Conservation (phyloP, 768 basidiomycete species). For the Lyophyllum semitale region DNA sequence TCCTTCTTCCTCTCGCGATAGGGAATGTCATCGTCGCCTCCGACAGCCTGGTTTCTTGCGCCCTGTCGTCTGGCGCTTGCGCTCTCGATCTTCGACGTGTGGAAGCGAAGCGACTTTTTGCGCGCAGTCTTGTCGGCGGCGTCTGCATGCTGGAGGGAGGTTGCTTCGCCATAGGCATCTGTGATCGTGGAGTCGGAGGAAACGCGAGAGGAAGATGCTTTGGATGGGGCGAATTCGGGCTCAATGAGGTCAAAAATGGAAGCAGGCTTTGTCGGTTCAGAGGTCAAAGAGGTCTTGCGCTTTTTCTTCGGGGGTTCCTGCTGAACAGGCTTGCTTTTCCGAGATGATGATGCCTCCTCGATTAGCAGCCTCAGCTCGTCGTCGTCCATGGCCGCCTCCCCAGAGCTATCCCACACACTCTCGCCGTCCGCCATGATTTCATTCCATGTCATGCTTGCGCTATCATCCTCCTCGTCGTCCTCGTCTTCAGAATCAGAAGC, state of each 20-base stretch:
- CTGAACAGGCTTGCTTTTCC: constrained; percentile 22
- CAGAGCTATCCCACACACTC: constrained; percentile 43
- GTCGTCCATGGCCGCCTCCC: constrained; percentile 32
- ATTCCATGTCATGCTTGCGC: constrained; percentile 31
- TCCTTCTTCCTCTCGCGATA: constrained; percentile 76
- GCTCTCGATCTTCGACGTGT: constrained; percentile 88
- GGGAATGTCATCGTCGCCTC: constrained; percentile 96
- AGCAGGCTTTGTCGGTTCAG: constrained; percentile 23
- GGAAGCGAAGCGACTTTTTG: constrained; percentile 86
- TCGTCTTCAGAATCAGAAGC: constrained; percentile 44
- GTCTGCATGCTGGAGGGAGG: constrained; percentile 68
- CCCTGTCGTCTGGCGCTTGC: constrained; percentile 73
- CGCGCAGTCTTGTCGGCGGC: constrained; percentile 81
- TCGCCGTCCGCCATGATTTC: constrained; percentile 43
- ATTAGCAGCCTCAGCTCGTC: constrained; percentile 60
- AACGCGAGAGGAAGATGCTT: constrained; percentile 26
- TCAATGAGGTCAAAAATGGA: constrained; percentile 79
- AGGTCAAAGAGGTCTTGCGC: constrained; percentile 49
- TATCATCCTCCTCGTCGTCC: constrained; percentile 43
- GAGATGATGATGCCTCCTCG: constrained; percentile 43
- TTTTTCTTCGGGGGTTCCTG: constrained; percentile 62
- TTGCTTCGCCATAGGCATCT: constrained; percentile 76
- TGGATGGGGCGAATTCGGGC: constrained; percentile 63
- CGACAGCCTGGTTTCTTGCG: constrained; percentile 68
- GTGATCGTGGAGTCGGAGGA: constrained; percentile 23